These are phyloP conservation scores for Trypanosomatidae sp. DNA, from an alignment of 208 protist genomes.

Conservation along the genomic window DNA sequence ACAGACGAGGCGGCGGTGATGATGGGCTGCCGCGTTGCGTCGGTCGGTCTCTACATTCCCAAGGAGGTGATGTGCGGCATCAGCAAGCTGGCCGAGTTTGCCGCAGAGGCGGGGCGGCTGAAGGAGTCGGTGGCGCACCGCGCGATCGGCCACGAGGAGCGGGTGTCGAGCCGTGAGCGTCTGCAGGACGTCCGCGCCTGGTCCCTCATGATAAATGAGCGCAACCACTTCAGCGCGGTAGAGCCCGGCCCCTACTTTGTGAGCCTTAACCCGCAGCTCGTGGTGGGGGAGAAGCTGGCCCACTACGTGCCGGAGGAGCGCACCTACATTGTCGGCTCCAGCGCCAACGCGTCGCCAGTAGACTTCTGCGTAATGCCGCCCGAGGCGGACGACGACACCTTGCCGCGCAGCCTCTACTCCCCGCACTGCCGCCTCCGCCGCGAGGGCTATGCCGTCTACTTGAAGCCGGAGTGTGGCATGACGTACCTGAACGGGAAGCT, in stretches of 20 bases:
- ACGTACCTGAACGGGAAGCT: slow-evolving; percentile 65
- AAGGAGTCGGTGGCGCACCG: slow-evolving; percentile 6
- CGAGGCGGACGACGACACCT: slow-evolving; percentile 14
- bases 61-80: slow-evolving; percentile 15
- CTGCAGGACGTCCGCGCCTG: slow-evolving; percentile 62
- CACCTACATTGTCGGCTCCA: slow-evolving; percentile 60
- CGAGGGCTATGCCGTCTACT: slow-evolving; percentile 31
- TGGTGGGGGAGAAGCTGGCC: slow-evolving; percentile 62
- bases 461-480: slow-evolving; percentile 61
- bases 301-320: slow-evolving; percentile 41
- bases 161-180: slow-evolving; percentile 26
- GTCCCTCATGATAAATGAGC: slow-evolving; percentile 57
- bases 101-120: not conserved
- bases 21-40: slow-evolving; percentile 39
- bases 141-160: slow-evolving; percentile 45
- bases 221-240: slow-evolving; percentile 43
- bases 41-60: slow-evolving; percentile 43
- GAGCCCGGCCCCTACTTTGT: slow-evolving; percentile 52
- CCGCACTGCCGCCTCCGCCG: slow-evolving; percentile 59
- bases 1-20: slow-evolving; percentile 36
- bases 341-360: slow-evolving; percentile 34
- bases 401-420: slow-evolving; percentile 59
- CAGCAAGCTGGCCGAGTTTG: slow-evolving; percentile 6
- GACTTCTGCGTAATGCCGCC: slow-evolving; percentile 60
- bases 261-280: slow-evolving; percentile 57